Evolutionary conservation across 306 rosid genomes (phyloP).

Genomic region (Gynostemma pentaphyllum): DNA sequence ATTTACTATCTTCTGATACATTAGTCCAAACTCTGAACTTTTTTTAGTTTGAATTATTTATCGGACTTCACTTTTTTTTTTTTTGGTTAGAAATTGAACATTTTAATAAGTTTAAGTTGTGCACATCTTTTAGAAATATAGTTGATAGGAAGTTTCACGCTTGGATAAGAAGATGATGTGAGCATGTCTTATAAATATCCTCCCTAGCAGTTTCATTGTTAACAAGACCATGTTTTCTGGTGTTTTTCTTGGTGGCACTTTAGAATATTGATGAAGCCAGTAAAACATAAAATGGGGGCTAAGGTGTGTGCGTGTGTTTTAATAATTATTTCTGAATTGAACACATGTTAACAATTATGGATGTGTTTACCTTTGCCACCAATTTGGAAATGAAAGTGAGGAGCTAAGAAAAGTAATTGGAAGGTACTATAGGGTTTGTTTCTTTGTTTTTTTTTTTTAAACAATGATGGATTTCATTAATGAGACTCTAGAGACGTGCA

Average conservation of each 20-base stretch:
- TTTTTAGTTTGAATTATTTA: not conserved
- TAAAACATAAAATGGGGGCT: not conserved
- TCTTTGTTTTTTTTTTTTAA: not conserved
- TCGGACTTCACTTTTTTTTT: not conserved
- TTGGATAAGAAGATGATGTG: not conserved
- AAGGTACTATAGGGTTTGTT: not conserved
- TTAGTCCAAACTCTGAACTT: not conserved
- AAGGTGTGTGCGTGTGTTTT: not conserved
- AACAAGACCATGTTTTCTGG: not conserved
- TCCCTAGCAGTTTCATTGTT: not conserved
- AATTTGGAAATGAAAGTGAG: too few relatives aligned
- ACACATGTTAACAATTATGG: not conserved
- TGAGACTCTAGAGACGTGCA: not conserved
- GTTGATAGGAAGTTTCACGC: not conserved
- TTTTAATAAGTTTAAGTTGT: not conserved
- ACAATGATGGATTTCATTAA: not conserved
- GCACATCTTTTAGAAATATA: not conserved
- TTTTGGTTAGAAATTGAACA: not conserved
- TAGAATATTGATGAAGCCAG: not conserved
- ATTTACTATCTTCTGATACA: not conserved
- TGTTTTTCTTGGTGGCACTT: not conserved
- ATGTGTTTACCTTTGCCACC: too few relatives aligned
- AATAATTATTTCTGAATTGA: too few relatives aligned
- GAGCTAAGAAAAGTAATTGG: not conserved
- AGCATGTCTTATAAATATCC: not conserved